Evolutionary conservation across 2,329 filamentous ascomycete genomes (phyloP).

Genomic region (Talaromyces sp.): DNA sequence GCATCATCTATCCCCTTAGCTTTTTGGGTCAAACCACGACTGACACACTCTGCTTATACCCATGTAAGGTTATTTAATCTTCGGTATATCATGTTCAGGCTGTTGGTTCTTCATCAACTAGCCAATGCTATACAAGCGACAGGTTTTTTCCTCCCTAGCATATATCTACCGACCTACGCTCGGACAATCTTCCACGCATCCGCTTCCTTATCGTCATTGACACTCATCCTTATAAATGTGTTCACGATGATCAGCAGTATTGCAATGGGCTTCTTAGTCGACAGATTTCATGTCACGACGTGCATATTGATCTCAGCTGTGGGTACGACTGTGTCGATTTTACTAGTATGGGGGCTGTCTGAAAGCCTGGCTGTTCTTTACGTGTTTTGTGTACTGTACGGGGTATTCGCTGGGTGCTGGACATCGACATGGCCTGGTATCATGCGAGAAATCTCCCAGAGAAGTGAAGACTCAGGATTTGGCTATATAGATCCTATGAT

Average conservation of each 20-base stretch:
- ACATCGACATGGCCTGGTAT: not conserved
- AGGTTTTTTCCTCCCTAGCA: conserved; percentile 34
- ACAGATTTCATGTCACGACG: conserved; percentile 41
- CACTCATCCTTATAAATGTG: conserved; percentile 30
- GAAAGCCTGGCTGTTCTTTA: conserved; percentile 40
- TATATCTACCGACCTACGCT: conserved; percentile 33
- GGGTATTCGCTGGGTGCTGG: conserved; percentile 36
- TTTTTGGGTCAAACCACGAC: not conserved
- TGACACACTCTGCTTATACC: not conserved
- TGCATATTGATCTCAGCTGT: conserved; percentile 42
- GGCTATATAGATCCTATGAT: conserved; percentile 44
- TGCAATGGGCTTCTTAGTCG: conserved; percentile 42
- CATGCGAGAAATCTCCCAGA: conserved; percentile 35
- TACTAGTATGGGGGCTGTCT: conserved; percentile 49
- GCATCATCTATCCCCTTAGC: not conserved
- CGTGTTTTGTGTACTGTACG: conserved; percentile 44
- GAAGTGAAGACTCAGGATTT: conserved; percentile 38
- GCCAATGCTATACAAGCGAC: conserved; percentile 33
- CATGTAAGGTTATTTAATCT: not conserved
- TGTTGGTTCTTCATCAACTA: conserved; percentile 36
- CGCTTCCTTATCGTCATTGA: conserved; percentile 24
- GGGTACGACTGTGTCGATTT: conserved; percentile 41
- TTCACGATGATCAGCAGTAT: conserved; percentile 31
- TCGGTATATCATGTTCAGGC: not conserved
- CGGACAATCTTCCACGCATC: conserved; percentile 22